A percentile compares a stretch with the other conserved stretches of the same genome.
Conservation (phyloP, 805 yeast genomes). For the Nakazawaea wyomingensis region DNA sequence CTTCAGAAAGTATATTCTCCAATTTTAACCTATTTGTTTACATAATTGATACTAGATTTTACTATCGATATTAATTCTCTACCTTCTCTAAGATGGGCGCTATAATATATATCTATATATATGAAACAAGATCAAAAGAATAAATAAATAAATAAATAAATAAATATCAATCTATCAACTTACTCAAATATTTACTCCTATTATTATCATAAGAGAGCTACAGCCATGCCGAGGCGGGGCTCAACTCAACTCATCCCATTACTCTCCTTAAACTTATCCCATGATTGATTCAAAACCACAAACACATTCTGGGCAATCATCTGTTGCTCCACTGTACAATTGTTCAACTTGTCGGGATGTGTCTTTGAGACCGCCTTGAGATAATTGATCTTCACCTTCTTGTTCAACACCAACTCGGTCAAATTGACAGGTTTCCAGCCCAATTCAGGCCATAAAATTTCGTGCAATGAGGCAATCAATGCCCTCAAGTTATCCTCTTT, state of each 20-base stretch:
- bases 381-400: constrained; percentile 80
- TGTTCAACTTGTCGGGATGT: constrained; percentile 81
- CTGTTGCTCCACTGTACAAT: constrained; percentile 60
- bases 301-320: constrained; percentile 87
- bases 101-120: too few relatives aligned
- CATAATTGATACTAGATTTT: too few relatives aligned
- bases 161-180: too few relatives aligned
- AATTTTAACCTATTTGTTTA: too few relatives aligned
- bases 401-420: constrained; percentile 79
- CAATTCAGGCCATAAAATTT: constrained; percentile 59
- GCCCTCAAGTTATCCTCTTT: constrained; percentile 80
- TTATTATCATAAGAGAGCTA: too few relatives aligned
- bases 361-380: constrained; percentile 75
- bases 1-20: too few relatives aligned
- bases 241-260: constrained; percentile 39
- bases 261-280: constrained; percentile 74
- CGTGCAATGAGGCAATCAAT: constrained; percentile 62
- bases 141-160: too few relatives aligned
- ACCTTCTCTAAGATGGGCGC: too few relatives aligned
- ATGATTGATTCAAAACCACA: constrained; percentile 75
- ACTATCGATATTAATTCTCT: too few relatives aligned
- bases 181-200: too few relatives aligned
- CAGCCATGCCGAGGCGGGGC: too few relatives aligned
- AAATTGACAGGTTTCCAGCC: constrained; percentile 64
- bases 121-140: too few relatives aligned